A percentile compares a stretch with the other conserved stretches of the same genome.
Evolutionary conservation across 163 green algal genomes (phyloP).

Genomic region (Smithsoniella earleae): DNA sequence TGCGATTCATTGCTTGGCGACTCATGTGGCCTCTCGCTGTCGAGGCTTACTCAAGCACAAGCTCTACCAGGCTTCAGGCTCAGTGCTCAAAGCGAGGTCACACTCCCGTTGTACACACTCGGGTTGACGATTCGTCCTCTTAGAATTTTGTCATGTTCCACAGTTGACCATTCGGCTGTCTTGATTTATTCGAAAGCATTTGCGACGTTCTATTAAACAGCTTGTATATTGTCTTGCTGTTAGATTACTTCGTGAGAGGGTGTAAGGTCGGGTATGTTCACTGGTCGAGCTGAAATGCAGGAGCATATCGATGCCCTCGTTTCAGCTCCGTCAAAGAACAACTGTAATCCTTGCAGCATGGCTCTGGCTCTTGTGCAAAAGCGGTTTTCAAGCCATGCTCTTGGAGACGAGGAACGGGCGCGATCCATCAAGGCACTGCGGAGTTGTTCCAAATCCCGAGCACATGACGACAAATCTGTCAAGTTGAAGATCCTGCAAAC

Average conservation of each 20-base stretch:
- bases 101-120: too few relatives aligned
- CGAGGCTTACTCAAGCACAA: too few relatives aligned
- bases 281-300: neutral
- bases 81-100: too few relatives aligned
- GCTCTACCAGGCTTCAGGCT: too few relatives aligned
- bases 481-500: slow-evolving; percentile 24
- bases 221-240: too few relatives aligned
- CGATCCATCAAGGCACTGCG: slow-evolving; percentile 1
- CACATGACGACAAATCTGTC: slow-evolving; percentile 1
- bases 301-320: slow-evolving; percentile 10
- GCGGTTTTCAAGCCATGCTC: neutral
- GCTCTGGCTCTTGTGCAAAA: slow-evolving; percentile 11
- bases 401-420: neutral
- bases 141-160: too few relatives aligned
- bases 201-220: too few relatives aligned
- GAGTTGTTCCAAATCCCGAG: neutral
- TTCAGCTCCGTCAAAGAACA: neutral
- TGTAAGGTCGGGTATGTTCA: neutral
- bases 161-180: too few relatives aligned
- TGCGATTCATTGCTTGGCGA: neutral
- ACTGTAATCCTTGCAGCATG: slow-evolving; percentile 18
- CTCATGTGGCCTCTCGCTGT: too few relatives aligned
- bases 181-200: too few relatives aligned
- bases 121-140: too few relatives aligned
- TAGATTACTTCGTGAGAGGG: too few relatives aligned